Conservation (phyloP, 352 stramenopile species). For the Phytophthora uliginosa region DNA sequence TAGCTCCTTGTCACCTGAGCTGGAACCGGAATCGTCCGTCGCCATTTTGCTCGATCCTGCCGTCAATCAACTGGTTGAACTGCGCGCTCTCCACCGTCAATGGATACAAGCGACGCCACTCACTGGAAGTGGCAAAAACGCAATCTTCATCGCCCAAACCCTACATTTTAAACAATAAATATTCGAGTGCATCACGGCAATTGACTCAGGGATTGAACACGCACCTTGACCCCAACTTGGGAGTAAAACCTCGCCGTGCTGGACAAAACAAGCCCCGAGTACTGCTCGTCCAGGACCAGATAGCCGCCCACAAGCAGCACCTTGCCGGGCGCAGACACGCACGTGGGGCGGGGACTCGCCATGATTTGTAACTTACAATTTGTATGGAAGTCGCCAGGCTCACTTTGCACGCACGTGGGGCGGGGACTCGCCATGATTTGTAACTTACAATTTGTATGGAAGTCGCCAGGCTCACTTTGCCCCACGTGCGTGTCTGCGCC, state of each 20-base stretch:
- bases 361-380: slow-evolving; percentile 1
- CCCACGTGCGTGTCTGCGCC: too few relatives aligned
- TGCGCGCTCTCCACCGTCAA: slow-evolving; percentile 92
- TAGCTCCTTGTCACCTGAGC: slow-evolving; percentile 34
- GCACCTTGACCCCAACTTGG: slow-evolving; percentile 55
- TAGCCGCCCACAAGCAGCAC: slow-evolving; percentile 97
- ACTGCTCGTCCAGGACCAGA: slow-evolving; percentile 94
- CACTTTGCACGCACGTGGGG: slow-evolving; percentile 66
- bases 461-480: too few relatives aligned
- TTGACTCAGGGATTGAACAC: background rate
- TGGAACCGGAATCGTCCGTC: slow-evolving; percentile 39
- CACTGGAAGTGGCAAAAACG: background rate
- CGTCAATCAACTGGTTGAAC: slow-evolving; percentile 78
- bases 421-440: slow-evolving; percentile 15
- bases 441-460: too few relatives aligned
- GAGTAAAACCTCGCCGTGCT: slow-evolving; percentile 95
- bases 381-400: background rate
- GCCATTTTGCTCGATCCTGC: slow-evolving; percentile 35
- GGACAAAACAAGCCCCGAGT: slow-evolving; percentile 93
- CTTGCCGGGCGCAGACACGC: slow-evolving; percentile 97
- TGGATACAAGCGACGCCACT: slow-evolving; percentile 34
- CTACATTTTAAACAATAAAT: slow-evolving; percentile 11
- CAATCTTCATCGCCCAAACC: background rate
- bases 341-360: slow-evolving; percentile 18
- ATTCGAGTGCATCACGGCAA: background rate